Percentiles rank a stretch among this genome's conserved stretches.
phyloP scores from a whole-genome alignment of 2,329 filamentous ascomycete species.

The Alternaria brassicicola region DNA sequence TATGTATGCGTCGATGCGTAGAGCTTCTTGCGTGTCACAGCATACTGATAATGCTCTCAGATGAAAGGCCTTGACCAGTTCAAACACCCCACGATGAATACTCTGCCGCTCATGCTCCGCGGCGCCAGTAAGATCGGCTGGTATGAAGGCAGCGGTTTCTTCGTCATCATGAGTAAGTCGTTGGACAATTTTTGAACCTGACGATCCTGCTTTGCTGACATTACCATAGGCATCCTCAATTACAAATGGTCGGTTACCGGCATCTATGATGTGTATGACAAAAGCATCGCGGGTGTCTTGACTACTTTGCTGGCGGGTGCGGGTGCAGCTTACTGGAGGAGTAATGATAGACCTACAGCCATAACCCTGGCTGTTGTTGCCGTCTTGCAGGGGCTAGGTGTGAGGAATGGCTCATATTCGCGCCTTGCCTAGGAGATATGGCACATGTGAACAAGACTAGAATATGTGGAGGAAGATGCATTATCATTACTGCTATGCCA shows the following conservation, averaged over 20 bases:
- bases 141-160: slow-evolving; percentile 48
- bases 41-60: slow-evolving; percentile 8
- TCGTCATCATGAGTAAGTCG: slow-evolving; percentile 40
- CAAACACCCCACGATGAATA: slow-evolving; percentile 40
- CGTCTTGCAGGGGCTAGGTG: slow-evolving; percentile 35
- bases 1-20: slow-evolving; percentile 8
- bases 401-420: slow-evolving; percentile 27
- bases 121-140: slow-evolving; percentile 43
- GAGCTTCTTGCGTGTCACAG: too few relatives aligned
- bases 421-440: slow-evolving; percentile 5
- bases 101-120: slow-evolving; percentile 34
- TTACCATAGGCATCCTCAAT: slow-evolving; percentile 35
- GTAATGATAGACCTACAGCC: slow-evolving; percentile 36
- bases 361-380: slow-evolving; percentile 28
- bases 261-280: slow-evolving; percentile 41
- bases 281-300: slow-evolving; percentile 39
- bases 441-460: not conserved
- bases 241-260: slow-evolving; percentile 45
- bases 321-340: slow-evolving; percentile 29
- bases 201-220: not conserved
- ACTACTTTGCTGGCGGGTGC: slow-evolving; percentile 34
- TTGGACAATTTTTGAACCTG: not conserved
- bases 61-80: slow-evolving; percentile 45
- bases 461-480: not conserved
- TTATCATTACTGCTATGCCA: not conserved